Evolutionary conservation across 345 rosid genomes (phyloP), one percentile per base, ranked within the genome.

Genomic region (Heritiera littoralis): DNA sequence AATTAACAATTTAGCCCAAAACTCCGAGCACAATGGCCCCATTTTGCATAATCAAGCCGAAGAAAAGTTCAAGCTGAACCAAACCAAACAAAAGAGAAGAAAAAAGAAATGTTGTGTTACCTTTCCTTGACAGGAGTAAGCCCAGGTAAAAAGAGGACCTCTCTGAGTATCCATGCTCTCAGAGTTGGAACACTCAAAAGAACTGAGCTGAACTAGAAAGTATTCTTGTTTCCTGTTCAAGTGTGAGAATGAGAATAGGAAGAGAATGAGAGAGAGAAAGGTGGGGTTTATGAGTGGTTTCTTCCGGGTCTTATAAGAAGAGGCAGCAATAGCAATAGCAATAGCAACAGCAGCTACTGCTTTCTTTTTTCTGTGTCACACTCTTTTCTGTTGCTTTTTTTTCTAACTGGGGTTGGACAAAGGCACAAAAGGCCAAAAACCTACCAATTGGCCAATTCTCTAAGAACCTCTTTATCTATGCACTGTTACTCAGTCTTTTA

Each of bases 71-170:
- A n/a, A 60, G 28, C 61, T 13, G 30, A 30, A 77, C 66, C 61
- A 77, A 48, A 63, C 12, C 67, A 70, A 2, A 61, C 59, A 13
- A 15, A 45, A 40, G 30, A 14, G 30, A 18, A 17, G 14, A 38
- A 40, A 43, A 49, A 74, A 11, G 17, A 14, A 69, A 43, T 73
- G 8, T 71, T 71, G 13, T 30, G 11, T 49, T 84, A 87, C 88
- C 92, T 90, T 89, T 76, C 91, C 97, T 54, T 91, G 97, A 87
- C 85, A 85, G 87, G 79, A 89, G 78, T 87, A 89, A 80, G 86
- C 86, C 89, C 89, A 92, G 78, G 52, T 82, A 43, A 87, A 88
- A 80, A 90, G 85, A 72, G 91, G 72, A 60, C 79, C 86, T 68
- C 92, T 81, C 12, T 88, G 93, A 77, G 65, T 82, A 43, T 95